Base-by-base conservation (phyloP, 768 basidiomycete species). In the Psilocybe sp. region DNA sequence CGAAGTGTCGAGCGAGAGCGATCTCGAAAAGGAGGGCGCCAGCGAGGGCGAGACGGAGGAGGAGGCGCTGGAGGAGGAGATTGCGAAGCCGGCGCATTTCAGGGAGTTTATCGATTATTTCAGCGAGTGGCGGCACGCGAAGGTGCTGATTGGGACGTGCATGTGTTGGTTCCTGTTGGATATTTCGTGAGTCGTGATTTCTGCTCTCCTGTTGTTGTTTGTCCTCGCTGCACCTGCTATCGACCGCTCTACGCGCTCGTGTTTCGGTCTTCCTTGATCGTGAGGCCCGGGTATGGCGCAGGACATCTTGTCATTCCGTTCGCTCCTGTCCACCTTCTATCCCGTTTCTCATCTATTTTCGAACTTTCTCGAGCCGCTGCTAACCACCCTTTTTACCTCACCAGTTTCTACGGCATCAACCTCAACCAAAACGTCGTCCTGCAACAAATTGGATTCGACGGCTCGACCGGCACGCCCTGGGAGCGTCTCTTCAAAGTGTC, bases 341-440 rank as follows among this genome's bases (percentile, higher is more conserved):
- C 23, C 23, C 23, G 3, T 7, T 28, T 7, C 23, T 28, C 23
- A n/a, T n/a, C n/a, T n/a, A n/a, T n/a, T n/a, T n/a, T n/a, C n/a
- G n/a, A n/a, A n/a, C n/a, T n/a, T n/a, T n/a, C n/a, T n/a, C n/a
- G n/a, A n/a, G n/a, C n/a, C n/a, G n/a, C n/a, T n/a, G n/a, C n/a
- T n/a, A n/a, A n/a, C n/a, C n/a, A n/a, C n/a, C n/a, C n/a, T n/a
- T n/a, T n/a, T n/a, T n/a, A n/a, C n/a, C n/a, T 28, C 23, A 7
- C 23, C 46, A 85, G 83, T 0, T 88, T 88, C 66, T 89, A 89
- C 64, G 88, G 89, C 3, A 85, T 90, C 69, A 77, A 77, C 51
- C 56, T 79, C 19, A 89, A 89, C 71, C 85, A 87, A 57, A 85
- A 83, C 58, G 82, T 87, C 56, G 86, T 92, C n/a, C 76, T 92